Evolutionary conservation across 495 filamentous ascomycete species (phyloP), one percentile per base, ranked within the genome.

Genomic region (Aspergillus saccharolyticus): DNA sequence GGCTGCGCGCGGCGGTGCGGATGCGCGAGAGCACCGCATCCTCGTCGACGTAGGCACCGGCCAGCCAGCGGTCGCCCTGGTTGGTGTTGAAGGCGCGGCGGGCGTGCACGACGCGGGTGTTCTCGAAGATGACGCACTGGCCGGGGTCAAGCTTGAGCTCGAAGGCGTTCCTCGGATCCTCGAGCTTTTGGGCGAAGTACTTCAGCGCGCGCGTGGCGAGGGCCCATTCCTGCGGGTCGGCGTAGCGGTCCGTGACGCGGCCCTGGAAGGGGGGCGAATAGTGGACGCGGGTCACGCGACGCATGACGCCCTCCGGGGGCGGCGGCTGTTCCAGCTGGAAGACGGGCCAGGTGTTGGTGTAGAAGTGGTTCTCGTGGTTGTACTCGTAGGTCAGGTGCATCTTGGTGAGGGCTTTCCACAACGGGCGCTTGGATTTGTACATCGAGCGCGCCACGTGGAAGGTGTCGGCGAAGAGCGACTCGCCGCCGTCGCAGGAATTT

Each of bases 111-210:
- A 93, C 74, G 8, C 90, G 78, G 20, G 83, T 70, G 65, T 97
- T 97, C 62, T 91, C 83, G 69, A 97, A 96, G 16, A 97, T 80
- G 24, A 88, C 90, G 61, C 89, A 93, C 56, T 93, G 84, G 8
- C 93, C 92, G 8, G 86, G 84, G 44, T 85, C 68, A 58, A 97
- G 68, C 67, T 85, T 88, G 44, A 88, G 71, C 74, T 95, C 79
- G 64, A 85, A 87, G 43, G 85, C 66, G 33, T 78, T 80, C 0
- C 70, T 58, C 5, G 76, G 57, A 0, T 70, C 49, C 30, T 87
- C 79, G 15, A 89, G 55, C 0, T 73, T 43, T 0, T 55, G 39
- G 28, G 57, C 65, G 42, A 71, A 76, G 4, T 14, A 18, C 4
- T 52, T 46, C 19, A 72, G 75, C 66, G 70, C 91, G 78, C n/a